Conservation (phyloP, 108 stramenopile species). For the Fragilaria crotonensis region DNA sequence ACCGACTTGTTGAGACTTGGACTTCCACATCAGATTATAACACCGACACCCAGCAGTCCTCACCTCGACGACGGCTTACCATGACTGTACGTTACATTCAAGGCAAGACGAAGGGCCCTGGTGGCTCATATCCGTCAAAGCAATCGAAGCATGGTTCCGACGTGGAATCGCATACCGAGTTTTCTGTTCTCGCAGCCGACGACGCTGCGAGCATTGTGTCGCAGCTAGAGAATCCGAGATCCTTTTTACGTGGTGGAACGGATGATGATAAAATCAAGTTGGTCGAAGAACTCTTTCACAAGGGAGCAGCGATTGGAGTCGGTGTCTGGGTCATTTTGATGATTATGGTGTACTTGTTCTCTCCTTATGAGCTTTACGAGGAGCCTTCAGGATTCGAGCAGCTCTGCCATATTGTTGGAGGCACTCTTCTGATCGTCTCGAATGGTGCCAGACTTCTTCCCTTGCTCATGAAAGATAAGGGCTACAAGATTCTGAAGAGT, state of each 20-base stretch:
- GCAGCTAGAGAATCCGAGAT: neutral
- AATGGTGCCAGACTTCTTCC: conserved; percentile 13
- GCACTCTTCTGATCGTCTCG: conserved; percentile 9
- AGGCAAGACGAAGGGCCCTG: neutral
- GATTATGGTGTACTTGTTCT: conserved; percentile 8
- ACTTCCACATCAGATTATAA: too few species aligned
- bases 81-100: neutral
- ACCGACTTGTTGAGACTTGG: too few species aligned
- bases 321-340: conserved; percentile 22
- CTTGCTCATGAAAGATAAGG: conserved; percentile 9
- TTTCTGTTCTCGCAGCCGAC: neutral
- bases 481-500: conserved; percentile 7
- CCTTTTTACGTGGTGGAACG: neutral
- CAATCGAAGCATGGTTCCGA: neutral
- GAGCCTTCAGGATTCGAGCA: conserved; percentile 27
- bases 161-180: neutral
- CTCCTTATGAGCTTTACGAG: conserved; percentile 30
- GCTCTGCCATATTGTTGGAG: conserved; percentile 16
- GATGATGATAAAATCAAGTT: conserved; percentile 19
- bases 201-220: neutral
- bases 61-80: neutral
- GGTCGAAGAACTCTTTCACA: conserved; percentile 25
- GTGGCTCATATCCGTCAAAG: neutral
- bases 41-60: neutral
- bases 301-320: conserved; percentile 10